Percentiles rank a stretch among this genome's conserved stretches.
These are phyloP conservation scores for Dryadomyces quercivorus DNA, from an alignment of 2,329 filamentous ascomycete genomes.

Conservation along the genomic window DNA sequence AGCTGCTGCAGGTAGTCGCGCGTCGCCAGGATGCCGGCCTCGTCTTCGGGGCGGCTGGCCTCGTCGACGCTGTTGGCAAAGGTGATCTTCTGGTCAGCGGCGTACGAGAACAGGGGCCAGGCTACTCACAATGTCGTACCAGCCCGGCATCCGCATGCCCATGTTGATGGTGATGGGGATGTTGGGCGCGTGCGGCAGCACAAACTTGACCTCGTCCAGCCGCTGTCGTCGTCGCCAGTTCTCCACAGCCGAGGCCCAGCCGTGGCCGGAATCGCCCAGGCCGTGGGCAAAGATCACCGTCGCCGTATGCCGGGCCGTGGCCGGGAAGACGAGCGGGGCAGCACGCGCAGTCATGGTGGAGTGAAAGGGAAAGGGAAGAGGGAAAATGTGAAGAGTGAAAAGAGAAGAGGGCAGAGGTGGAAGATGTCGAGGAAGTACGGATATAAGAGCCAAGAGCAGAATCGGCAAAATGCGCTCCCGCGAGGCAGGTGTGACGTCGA, in stretches of 20 bases:
- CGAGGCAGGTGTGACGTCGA: not conserved
- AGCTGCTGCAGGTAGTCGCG: constrained; percentile 66
- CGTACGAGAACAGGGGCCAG: not conserved
- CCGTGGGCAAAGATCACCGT: constrained; percentile 94
- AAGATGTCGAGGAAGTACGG: too few species aligned
- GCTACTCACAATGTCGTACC: constrained; percentile 65
- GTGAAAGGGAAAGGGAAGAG: not conserved
- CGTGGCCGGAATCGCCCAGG: constrained; percentile 69
- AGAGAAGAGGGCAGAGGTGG: not conserved
- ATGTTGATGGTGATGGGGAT: constrained; percentile 67
- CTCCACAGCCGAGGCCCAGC: constrained; percentile 74
- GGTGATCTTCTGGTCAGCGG: not conserved
- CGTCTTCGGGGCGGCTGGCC: constrained; percentile 32
- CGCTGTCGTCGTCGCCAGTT: constrained; percentile 71
- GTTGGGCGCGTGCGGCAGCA: constrained; percentile 79
- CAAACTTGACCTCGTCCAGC: constrained; percentile 83
- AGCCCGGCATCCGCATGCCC: constrained; percentile 73
- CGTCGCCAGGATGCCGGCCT: constrained; percentile 59
- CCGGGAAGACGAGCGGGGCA: constrained; percentile 59
- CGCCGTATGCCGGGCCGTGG: constrained; percentile 70
- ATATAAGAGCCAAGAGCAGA: too few species aligned
- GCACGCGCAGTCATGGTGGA: not conserved
- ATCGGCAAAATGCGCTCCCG: not conserved
- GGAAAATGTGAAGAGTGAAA: not conserved
- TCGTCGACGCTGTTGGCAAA: constrained; percentile 16